phyloP scores from a whole-genome alignment of 768 basidiomycete species.

The Hysterangium stoloniferum region DNA sequence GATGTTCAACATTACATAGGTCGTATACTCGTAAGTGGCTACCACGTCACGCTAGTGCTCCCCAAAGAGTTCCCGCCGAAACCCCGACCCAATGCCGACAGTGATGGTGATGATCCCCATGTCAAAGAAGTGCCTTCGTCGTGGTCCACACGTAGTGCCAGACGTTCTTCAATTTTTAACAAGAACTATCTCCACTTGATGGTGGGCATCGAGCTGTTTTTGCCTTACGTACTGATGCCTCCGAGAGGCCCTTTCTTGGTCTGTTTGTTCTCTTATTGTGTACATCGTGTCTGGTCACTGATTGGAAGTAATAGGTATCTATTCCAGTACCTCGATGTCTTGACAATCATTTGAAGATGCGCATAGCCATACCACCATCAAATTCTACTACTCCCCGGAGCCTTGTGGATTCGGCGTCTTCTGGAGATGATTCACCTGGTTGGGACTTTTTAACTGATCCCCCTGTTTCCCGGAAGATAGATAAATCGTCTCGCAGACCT shows the following conservation, averaged over 20 bases:
- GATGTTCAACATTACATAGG: slow-evolving; percentile 61
- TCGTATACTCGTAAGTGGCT: slow-evolving; percentile 67
- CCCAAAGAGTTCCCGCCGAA: slow-evolving; percentile 51
- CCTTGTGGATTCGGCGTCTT: slow-evolving; percentile 4
- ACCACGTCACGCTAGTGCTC: slow-evolving; percentile 67
- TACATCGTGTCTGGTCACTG: background rate
- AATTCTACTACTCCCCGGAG: slow-evolving; percentile 23
- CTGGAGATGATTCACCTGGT: slow-evolving; percentile 8
- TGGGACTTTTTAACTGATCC: slow-evolving; percentile 11
- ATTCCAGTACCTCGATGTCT: slow-evolving; percentile 74
- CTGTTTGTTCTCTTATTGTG: slow-evolving; percentile 4
- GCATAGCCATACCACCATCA: slow-evolving; percentile 58
- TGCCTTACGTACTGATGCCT: slow-evolving; percentile 59
- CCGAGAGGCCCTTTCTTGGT: slow-evolving; percentile 73
- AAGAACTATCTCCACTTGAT: slow-evolving; percentile 62
- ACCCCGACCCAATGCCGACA: slow-evolving; percentile 12
- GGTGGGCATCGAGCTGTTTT: slow-evolving; percentile 72
- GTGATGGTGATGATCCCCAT: slow-evolving; percentile 7
- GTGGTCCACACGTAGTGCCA: slow-evolving; percentile 8
- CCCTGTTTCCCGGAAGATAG: slow-evolving; percentile 6
- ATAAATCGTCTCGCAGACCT: background rate
- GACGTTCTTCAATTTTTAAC: slow-evolving; percentile 42
- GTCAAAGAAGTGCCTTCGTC: background rate
- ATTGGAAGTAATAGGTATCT: slow-evolving; percentile 42
- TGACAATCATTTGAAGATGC: slow-evolving; percentile 65